These are phyloP conservation scores for Talaromyces rugulosus DNA, from an alignment of 2,329 filamentous ascomycete species.

Conservation along the genomic window DNA sequence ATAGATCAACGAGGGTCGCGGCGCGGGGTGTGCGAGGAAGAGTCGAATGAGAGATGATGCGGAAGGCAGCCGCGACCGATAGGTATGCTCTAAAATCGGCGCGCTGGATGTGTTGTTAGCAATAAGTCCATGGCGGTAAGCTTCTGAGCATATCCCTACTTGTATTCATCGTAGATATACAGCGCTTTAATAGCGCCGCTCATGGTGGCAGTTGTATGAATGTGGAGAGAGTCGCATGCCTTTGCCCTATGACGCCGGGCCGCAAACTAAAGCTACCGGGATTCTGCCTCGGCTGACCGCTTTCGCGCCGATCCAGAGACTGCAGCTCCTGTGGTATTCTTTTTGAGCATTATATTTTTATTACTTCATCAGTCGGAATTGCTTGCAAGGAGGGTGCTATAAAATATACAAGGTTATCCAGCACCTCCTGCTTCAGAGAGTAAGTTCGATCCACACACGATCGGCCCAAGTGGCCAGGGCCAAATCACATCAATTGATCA, in stretches of 20 bases:
- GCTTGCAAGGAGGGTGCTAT: not conserved
- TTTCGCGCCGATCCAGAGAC: not conserved
- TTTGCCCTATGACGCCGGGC: constrained; percentile 15
- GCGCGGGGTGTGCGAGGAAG: constrained; percentile 76
- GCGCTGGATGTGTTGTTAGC: constrained; percentile 50
- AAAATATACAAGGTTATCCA: not conserved
- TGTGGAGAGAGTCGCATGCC: constrained; percentile 10
- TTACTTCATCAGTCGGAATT: not conserved
- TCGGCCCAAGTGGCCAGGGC: not conserved
- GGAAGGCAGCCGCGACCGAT: constrained; percentile 74
- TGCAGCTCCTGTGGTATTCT: not conserved
- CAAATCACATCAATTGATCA: not conserved
- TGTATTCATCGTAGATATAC: constrained; percentile 94
- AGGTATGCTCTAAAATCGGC: constrained; percentile 82
- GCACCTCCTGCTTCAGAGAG: not conserved
- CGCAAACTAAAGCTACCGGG: not conserved
- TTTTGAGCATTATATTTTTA: not conserved
- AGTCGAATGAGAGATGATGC: constrained; percentile 73
- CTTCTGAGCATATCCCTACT: constrained; percentile 53
- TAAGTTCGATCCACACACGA: not conserved
- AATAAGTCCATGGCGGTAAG: not conserved
- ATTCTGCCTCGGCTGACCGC: not conserved
- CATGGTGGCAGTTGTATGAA: constrained; percentile 52
- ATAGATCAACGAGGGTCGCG: constrained; percentile 82
- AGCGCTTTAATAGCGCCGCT: constrained; percentile 88